Percentiles rank a stretch among this genome's conserved stretches.
phyloP scores from a whole-genome alignment of 345 rosid genomes.

The Cardiospermum halicacabum region DNA sequence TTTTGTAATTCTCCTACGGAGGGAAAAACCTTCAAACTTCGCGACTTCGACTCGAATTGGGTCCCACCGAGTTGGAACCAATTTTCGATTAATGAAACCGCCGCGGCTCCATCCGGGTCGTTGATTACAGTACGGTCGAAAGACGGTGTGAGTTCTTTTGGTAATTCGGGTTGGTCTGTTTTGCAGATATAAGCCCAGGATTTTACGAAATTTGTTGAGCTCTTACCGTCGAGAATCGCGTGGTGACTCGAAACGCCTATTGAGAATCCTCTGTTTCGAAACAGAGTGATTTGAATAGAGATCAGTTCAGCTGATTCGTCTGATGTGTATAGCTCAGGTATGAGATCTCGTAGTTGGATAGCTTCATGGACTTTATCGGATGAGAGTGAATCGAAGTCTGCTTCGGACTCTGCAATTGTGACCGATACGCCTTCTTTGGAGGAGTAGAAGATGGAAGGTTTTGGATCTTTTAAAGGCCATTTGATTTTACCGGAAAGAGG shows the following conservation, averaged over 20 bases:
- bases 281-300: slow-evolving; percentile 18
- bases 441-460: slow-evolving; percentile 24
- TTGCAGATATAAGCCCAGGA: slow-evolving; percentile 24
- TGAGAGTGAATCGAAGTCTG: slow-evolving; percentile 21
- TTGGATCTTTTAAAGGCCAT: slow-evolving; percentile 15
- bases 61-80: not conserved
- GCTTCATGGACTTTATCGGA: slow-evolving; percentile 19
- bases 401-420: slow-evolving; percentile 33
- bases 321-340: slow-evolving; percentile 24
- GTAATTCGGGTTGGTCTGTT: not conserved
- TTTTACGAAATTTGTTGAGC: not conserved
- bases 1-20: not conserved
- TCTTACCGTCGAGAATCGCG: slow-evolving; percentile 12
- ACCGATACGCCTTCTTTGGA: slow-evolving; percentile 26
- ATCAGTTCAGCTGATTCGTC: slow-evolving; percentile 12
- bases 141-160: slow-evolving; percentile 14
- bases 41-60: not conserved
- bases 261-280: slow-evolving; percentile 17
- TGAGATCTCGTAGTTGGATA: slow-evolving; percentile 22
- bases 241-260: slow-evolving; percentile 13
- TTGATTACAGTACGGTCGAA: slow-evolving; percentile 22
- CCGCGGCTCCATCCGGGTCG: slow-evolving; percentile 15
- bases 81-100: not conserved
- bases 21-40: not conserved
- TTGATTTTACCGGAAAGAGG: slow-evolving; percentile 31